These are phyloP conservation scores for Verticillium longisporum DNA, from an alignment of 2,329 filamentous ascomycete species.

Conservation along the genomic window DNA sequence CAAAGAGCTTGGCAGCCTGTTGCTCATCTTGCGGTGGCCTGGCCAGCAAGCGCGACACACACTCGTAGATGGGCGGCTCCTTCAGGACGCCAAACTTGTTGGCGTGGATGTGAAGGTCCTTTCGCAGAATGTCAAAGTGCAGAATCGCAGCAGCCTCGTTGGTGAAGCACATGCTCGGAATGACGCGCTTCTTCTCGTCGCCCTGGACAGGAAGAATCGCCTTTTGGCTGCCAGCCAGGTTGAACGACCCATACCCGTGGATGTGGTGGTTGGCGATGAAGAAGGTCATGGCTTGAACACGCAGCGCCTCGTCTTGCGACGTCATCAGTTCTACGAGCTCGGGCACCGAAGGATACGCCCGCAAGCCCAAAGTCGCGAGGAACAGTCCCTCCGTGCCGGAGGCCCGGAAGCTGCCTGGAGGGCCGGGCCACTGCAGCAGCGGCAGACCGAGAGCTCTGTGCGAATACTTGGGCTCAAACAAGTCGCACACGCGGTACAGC, in stretches of 20 bases:
- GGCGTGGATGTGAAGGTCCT: conserved; percentile 73
- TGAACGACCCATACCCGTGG: conserved; percentile 66
- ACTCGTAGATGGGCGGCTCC: conserved; percentile 73
- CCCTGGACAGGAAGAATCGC: conserved; percentile 69
- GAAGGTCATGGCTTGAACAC: conserved; percentile 69
- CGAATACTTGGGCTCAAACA: conserved; percentile 72
- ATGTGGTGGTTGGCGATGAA: conserved; percentile 73
- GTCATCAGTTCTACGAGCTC: conserved; percentile 77
- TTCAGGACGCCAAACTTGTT: conserved; percentile 67
- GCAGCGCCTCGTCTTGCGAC: conserved; percentile 48
- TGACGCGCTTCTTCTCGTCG: conserved; percentile 56
- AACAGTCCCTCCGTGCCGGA: conserved; percentile 68
- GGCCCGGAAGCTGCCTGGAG: conserved; percentile 54
- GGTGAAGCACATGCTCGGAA: conserved; percentile 73
- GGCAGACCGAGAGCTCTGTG: conserved; percentile 66
- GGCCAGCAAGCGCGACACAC: conserved; percentile 64
- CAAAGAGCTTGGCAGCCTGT: conserved; percentile 67
- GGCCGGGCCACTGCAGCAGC: conserved; percentile 74
- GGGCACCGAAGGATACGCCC: conserved; percentile 60
- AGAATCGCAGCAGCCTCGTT: conserved; percentile 71
- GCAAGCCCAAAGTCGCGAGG: conserved; percentile 65
- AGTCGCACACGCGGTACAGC: conserved; percentile 66
- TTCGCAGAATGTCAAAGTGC: conserved; percentile 71
- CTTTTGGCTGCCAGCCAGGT: conserved; percentile 46
- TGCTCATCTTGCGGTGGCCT: conserved; percentile 61